A percentile compares a stretch with the other conserved stretches of the same genome.
phyloP scores from a whole-genome alignment of 2,329 filamentous ascomycete species.

The Cercospora janseana region DNA sequence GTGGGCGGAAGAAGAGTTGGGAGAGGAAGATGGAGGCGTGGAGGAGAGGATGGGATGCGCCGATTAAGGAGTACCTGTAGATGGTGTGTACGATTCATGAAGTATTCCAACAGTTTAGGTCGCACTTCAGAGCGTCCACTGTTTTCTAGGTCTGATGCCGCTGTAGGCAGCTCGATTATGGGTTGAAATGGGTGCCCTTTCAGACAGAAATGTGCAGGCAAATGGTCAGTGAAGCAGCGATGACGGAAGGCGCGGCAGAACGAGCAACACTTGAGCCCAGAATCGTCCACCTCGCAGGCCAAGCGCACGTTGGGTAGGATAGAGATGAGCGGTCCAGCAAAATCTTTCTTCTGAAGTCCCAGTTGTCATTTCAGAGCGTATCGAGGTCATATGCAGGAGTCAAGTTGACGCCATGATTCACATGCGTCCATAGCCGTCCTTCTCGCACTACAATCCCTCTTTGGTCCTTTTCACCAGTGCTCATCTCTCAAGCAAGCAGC shows the following conservation, averaged over 20 bases:
- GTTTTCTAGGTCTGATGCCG: too few species aligned
- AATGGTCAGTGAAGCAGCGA: too few species aligned
- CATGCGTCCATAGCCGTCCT: constrained; percentile 12
- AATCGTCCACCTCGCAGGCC: too few species aligned
- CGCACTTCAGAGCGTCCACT: too few species aligned
- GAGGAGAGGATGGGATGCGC: constrained; percentile 3
- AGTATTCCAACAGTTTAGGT: too few species aligned
- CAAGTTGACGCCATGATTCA: constrained; percentile 11
- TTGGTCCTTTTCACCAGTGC: neutral
- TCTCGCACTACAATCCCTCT: constrained; percentile 12
- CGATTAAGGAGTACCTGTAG: constrained; percentile 21
- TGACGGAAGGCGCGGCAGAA: too few species aligned
- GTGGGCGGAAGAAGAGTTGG: constrained; percentile 10
- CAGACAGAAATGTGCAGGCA: too few species aligned
- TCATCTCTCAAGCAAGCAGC: constrained; percentile 5
- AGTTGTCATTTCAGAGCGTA: constrained; percentile 14
- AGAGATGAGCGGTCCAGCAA: neutral
- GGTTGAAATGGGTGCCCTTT: too few species aligned
- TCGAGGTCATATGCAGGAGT: constrained; percentile 14
- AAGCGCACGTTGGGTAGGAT: too few species aligned
- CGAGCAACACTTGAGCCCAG: too few species aligned
- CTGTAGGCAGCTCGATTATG: too few species aligned
- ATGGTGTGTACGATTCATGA: neutral
- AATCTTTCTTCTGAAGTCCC: constrained; percentile 12
- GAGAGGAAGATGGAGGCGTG: constrained; percentile 8